Conservation (phyloP, 768 basidiomycete genomes). For the Trametes cubensis region DNA sequence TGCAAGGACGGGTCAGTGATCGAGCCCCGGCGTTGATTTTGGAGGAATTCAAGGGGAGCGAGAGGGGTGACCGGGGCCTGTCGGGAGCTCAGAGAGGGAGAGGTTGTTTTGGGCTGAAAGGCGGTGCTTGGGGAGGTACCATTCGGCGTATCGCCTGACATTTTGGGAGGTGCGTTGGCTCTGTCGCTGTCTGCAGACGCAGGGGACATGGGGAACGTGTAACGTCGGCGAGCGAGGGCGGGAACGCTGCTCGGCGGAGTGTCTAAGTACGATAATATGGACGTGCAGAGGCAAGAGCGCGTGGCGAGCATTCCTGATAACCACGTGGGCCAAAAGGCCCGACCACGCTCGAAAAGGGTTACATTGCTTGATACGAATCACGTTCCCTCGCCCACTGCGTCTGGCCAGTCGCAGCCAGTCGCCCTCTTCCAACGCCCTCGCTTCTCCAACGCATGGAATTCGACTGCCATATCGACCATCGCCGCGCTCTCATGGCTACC, state of each 20-base stretch:
- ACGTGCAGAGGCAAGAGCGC: conserved; percentile 25
- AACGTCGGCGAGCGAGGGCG: conserved; percentile 13
- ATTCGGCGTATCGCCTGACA: conserved; percentile 22
- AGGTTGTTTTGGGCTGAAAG: conserved; percentile 32
- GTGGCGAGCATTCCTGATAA: conserved; percentile 26
- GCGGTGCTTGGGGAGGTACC: conserved; percentile 27
- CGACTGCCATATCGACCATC: conserved; percentile 21
- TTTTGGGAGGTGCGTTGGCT: conserved; percentile 10
- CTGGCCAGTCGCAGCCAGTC: not conserved
- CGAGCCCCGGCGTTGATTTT: conserved; percentile 81
- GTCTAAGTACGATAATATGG: conserved; percentile 24
- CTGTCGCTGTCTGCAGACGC: conserved; percentile 15
- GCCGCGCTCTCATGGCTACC: conserved; percentile 19
- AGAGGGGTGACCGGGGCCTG: conserved; percentile 62
- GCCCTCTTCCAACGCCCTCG: not conserved
- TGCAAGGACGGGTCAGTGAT: conserved; percentile 83
- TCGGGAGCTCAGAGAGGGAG: conserved; percentile 39
- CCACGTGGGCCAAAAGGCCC: conserved; percentile 23
- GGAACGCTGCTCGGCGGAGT: conserved; percentile 19
- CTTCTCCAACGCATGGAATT: conserved; percentile 12
- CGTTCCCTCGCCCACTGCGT: conserved; percentile 7
- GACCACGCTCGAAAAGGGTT: conserved; percentile 21
- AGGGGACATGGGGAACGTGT: conserved; percentile 14
- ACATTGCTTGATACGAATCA: conserved; percentile 25
- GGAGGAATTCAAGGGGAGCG: conserved; percentile 76